These are phyloP conservation scores for Fraxinus dipetala DNA, from an alignment of 305 asterid species.

Conservation along the genomic window DNA sequence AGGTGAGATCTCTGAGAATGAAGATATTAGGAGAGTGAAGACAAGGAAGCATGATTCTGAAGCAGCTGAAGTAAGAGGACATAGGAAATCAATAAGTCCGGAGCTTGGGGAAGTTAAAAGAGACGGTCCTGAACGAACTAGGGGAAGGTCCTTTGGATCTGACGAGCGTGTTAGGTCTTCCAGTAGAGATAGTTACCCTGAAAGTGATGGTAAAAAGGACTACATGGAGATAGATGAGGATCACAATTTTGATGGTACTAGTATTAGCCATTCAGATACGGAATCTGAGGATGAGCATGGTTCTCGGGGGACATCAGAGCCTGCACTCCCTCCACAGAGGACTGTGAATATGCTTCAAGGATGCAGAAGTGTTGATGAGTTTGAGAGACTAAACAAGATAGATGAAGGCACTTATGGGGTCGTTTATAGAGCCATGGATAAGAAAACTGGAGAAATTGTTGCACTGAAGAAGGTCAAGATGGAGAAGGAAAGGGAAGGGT, in stretches of 20 bases:
- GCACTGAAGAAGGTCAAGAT: constrained; percentile 95
- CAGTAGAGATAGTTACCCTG: constrained; percentile 59
- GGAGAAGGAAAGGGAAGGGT: constrained; percentile 92
- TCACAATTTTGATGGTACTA: constrained; percentile 32
- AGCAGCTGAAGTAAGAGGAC: constrained; percentile 38
- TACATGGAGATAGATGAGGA: constrained; percentile 53
- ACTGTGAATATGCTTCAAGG: constrained; percentile 91
- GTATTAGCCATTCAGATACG: constrained; percentile 46
- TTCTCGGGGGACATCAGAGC: constrained; percentile 48
- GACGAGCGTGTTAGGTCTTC: constrained; percentile 62
- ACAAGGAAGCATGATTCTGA: constrained; percentile 34
- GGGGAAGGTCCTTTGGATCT: constrained; percentile 49
- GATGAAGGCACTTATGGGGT: constrained; percentile 96
- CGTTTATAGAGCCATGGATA: constrained; percentile 83
- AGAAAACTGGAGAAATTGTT: constrained; percentile 82
- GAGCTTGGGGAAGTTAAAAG: constrained; percentile 50
- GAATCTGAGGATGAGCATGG: constrained; percentile 55
- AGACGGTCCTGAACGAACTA: constrained; percentile 47
- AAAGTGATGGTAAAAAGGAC: constrained; percentile 39
- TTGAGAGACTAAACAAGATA: constrained; percentile 83
- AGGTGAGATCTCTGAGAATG: constrained; percentile 68
- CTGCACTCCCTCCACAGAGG: constrained; percentile 48
- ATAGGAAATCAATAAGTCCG: constrained; percentile 47
- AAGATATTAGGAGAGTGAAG: constrained; percentile 33
- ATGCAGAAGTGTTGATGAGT: constrained; percentile 87